Evolutionary conservation across 768 basidiomycete species (phyloP).

Genomic region (Butyriboletus loyo): DNA sequence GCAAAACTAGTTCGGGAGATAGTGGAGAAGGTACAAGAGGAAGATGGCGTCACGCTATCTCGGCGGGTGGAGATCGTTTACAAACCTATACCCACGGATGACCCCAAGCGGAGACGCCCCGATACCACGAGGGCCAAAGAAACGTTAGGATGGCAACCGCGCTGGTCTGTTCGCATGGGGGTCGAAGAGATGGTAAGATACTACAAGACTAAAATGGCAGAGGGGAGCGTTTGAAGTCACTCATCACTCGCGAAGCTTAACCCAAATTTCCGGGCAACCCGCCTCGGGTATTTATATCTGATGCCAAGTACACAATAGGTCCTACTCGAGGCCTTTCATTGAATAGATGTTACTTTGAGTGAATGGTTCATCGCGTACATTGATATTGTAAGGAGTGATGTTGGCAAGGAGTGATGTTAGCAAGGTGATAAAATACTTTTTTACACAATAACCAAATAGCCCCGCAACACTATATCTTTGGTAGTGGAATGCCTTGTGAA

Average conservation of each 20-base stretch:
- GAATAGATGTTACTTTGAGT: slow-evolving; percentile 9
- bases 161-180: slow-evolving; percentile 91
- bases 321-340: background rate
- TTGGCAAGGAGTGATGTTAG: slow-evolving; percentile 11
- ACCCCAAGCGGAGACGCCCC: slow-evolving; percentile 91
- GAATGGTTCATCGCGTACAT: slow-evolving; percentile 8
- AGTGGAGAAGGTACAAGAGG: slow-evolving; percentile 88
- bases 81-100: slow-evolving; percentile 83
- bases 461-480: slow-evolving; percentile 10
- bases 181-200: slow-evolving; percentile 94
- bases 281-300: slow-evolving; percentile 9
- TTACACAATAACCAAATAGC: slow-evolving; percentile 3
- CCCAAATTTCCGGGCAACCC: background rate
- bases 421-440: slow-evolving; percentile 7
- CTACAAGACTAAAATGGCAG: slow-evolving; percentile 86
- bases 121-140: slow-evolving; percentile 91
- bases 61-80: slow-evolving; percentile 67
- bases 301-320: slow-evolving; percentile 16
- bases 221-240: slow-evolving; percentile 63
- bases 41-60: slow-evolving; percentile 58
- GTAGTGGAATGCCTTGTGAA: slow-evolving; percentile 7
- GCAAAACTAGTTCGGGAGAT: slow-evolving; percentile 89
- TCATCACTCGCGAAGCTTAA: background rate
- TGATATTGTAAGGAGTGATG: slow-evolving; percentile 10
- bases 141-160: slow-evolving; percentile 83